Evolutionary conservation across 768 basidiomycete species (phyloP).

Genomic region (Suillus weaverae): DNA sequence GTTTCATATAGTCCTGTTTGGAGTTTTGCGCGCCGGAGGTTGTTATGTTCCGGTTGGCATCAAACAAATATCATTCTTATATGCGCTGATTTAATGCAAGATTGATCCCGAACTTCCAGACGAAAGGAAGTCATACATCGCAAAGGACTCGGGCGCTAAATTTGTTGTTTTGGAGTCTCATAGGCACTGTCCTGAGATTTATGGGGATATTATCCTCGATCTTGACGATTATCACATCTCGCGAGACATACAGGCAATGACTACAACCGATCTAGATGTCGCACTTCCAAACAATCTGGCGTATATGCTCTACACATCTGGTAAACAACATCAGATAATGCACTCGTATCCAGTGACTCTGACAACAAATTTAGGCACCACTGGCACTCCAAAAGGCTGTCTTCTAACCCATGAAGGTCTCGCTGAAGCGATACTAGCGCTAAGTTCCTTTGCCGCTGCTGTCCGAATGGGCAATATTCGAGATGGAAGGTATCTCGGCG

Average conservation of each 20-base stretch:
- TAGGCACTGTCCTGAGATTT: conserved; percentile 9
- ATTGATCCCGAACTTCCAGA: conserved; percentile 51
- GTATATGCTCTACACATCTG: conserved; percentile 53
- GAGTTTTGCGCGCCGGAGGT: conserved; percentile 47
- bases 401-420: conserved; percentile 39
- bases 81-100: conserved; percentile 24
- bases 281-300: conserved; percentile 36
- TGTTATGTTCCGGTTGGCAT: conserved; percentile 51
- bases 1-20: conserved; percentile 45
- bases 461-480: conserved; percentile 27
- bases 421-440: conserved; percentile 30
- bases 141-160: conserved; percentile 40
- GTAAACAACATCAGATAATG: conserved; percentile 21
- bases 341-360: not conserved
- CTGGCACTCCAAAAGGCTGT: conserved; percentile 54
- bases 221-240: conserved; percentile 23
- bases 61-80: not conserved
- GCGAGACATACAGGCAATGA: conserved; percentile 29
- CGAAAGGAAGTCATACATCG: conserved; percentile 48
- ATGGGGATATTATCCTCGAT: conserved; percentile 23
- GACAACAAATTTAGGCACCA: conserved; percentile 38
- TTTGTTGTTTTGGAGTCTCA: conserved; percentile 41
- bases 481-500: conserved; percentile 37
- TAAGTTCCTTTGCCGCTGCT: conserved; percentile 25
- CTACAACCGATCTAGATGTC: conserved; percentile 26